Percentiles rank a stretch among this genome's conserved stretches.
Conservation (phyloP, 2,329 filamentous ascomycete species). For the Mollisia scopiformis region DNA sequence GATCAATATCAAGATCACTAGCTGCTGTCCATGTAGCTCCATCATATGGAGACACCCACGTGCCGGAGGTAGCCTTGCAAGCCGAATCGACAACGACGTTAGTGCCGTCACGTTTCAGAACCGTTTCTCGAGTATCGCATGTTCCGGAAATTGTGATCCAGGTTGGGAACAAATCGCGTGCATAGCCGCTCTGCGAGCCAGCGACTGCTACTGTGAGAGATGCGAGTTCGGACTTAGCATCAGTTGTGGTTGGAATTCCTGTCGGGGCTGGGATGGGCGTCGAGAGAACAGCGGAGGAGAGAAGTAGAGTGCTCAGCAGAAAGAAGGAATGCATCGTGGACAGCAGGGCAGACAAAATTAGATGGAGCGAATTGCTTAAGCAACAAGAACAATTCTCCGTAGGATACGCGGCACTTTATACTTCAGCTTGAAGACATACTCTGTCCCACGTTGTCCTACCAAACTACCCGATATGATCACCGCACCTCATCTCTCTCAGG, state of each 20-base stretch:
- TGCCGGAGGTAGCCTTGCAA: conserved; percentile 67
- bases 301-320: conserved; percentile 15
- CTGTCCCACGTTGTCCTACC: neutral
- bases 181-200: conserved; percentile 59
- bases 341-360: too few relatives aligned
- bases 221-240: conserved; percentile 60
- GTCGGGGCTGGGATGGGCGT: conserved; percentile 48
- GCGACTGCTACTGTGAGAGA: conserved; percentile 59
- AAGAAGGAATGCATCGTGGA: conserved; percentile 22
- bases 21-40: conserved; percentile 70
- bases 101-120: conserved; percentile 74
- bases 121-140: conserved; percentile 75
- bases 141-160: conserved; percentile 59
- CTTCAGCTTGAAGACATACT: neutral
- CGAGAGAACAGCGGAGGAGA: conserved; percentile 20
- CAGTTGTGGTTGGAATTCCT: conserved; percentile 62
- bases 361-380: neutral
- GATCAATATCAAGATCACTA: conserved; percentile 79
- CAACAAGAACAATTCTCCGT: neutral
- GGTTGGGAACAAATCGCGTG: conserved; percentile 44
- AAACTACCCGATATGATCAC: neutral
- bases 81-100: conserved; percentile 59
- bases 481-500: neutral
- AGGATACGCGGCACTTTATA: neutral
- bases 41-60: conserved; percentile 75